Percentiles rank a stretch among this genome's conserved stretches.
phyloP scores from a whole-genome alignment of 176 grass and related monocot genomes.

The Oryza coarctata region DNA sequence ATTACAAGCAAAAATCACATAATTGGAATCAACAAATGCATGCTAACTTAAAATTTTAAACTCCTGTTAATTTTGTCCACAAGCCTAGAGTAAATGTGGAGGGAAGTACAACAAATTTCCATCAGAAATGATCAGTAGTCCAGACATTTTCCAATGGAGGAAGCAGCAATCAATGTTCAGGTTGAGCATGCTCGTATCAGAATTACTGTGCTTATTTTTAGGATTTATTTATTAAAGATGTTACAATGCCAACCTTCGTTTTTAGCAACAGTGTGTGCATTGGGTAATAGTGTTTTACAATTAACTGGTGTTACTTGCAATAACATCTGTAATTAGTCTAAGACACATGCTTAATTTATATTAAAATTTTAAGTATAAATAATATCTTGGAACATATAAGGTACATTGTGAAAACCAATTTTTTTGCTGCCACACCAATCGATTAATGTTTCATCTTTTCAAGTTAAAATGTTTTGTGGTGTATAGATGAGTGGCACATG shows the following conservation, averaged over 20 bases:
- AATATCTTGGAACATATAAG: background rate
- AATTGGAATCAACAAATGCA: slow-evolving; percentile 8
- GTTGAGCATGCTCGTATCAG: background rate
- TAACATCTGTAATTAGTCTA: background rate
- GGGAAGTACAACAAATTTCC: background rate
- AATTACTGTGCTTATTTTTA: background rate
- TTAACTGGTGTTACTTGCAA: background rate
- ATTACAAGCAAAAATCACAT: background rate
- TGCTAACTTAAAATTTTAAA: background rate
- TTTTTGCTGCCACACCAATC: background rate
- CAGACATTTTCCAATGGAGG: background rate
- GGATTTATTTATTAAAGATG: background rate
- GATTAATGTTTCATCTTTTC: background rate
- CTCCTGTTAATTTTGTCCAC: background rate
- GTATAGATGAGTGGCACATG: background rate
- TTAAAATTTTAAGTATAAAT: background rate
- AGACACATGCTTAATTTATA: background rate
- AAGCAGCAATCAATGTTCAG: background rate
- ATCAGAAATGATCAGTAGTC: background rate
- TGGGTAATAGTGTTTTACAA: background rate
- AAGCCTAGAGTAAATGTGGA: background rate
- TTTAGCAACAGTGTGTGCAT: background rate
- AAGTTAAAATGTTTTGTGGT: background rate
- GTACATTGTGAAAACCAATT: background rate
- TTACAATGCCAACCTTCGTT: background rate